Evolutionary conservation across 257 asterid genomes (phyloP), one percentile per base, ranked within the genome.

Genomic region (Thymus mandschuricus): DNA sequence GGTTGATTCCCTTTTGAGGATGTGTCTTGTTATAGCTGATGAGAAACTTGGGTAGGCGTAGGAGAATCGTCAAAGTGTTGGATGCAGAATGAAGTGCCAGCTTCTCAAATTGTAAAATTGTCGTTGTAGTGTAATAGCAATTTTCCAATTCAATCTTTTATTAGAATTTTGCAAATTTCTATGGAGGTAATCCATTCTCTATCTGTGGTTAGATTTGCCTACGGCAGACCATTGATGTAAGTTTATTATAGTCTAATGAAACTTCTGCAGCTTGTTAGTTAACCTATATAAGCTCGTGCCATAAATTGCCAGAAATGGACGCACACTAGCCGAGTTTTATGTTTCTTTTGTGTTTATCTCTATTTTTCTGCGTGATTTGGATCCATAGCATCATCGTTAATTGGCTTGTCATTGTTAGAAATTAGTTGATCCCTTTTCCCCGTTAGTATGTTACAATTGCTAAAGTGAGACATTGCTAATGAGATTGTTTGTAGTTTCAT

Each of bases 21-120:
- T 31, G 29, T 51, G 61, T 31, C 66, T 33, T 41, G 49, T 35
- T 58, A 58, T 68, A 70, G 70, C 38, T 71, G 74, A 44, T 41
- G 77, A 51, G 49, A 62, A 66, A 38, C 55, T 58, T 64, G 61
- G 35, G 44, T 76, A 78, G 76, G 75, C 69, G 60, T 60, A 71
- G 76, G 63, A 56, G 54, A 60, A 78, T 71, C 46, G 34, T 64
- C 30, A 35, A n/a, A n/a, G 38, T 48, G 51, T 77, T 15, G 49
- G 50, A 61, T 9, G 62, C 69, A 15, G 64, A 41, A 27, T 9
- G 62, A 44, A 30, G 70, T 64, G 65, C 15, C n/a, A 38, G 56
- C 43, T 11, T 69, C 59, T 63, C 64, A 40, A 73, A 46, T 64
- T 78, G 70, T 58, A 65, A 55, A 31, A 58, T 57, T 59, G 41